A percentile compares a stretch with the other conserved stretches of the same genome.
Evolutionary conservation across 2,329 filamentous ascomycete species (phyloP).

Genomic region (Penicillium paneum): DNA sequence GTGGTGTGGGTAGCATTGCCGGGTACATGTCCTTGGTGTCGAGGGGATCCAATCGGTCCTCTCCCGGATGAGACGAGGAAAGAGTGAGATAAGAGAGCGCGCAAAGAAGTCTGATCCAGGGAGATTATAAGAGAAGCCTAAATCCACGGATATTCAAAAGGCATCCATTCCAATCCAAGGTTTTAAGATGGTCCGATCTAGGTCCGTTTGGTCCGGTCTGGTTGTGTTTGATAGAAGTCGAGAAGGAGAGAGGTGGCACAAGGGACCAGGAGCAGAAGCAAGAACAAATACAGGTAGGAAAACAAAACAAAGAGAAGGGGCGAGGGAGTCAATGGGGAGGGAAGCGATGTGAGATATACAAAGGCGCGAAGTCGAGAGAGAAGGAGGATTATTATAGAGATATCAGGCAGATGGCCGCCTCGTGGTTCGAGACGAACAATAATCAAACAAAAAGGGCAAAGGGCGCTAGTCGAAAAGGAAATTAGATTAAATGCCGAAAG

Average conservation of each 20-base stretch:
- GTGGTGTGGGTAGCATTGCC: slow-evolving; percentile 47
- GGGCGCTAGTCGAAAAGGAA: slow-evolving; percentile 3
- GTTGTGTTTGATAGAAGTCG: slow-evolving; percentile 12
- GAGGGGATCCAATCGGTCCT: slow-evolving; percentile 1
- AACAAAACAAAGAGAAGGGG: slow-evolving; percentile 1
- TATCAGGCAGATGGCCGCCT: slow-evolving; percentile 35
- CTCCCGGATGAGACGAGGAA: slow-evolving; percentile 1
- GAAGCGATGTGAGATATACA: not conserved
- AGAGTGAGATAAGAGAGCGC: slow-evolving; percentile 10
- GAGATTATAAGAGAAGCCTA: slow-evolving; percentile 8
- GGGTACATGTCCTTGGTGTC: slow-evolving; percentile 38
- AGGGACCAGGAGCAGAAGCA: not conserved
- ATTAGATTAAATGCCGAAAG: slow-evolving; percentile 9
- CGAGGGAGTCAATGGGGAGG: not conserved
- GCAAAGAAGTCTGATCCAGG: slow-evolving; percentile 16
- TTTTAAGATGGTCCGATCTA: slow-evolving; percentile 4
- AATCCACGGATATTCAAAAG: slow-evolving; percentile 21
- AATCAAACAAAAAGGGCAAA: not conserved
- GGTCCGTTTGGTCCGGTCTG: slow-evolving; percentile 5
- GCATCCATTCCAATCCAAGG: slow-evolving; percentile 18
- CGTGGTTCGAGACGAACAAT: slow-evolving; percentile 15
- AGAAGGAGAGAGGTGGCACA: slow-evolving; percentile 10
- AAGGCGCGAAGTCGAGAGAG: slow-evolving; percentile 1
- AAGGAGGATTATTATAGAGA: slow-evolving; percentile 43
- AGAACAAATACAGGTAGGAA: slow-evolving; percentile 4